Conservation (phyloP, 306 rosid species). For the Abrus precatorius region DNA sequence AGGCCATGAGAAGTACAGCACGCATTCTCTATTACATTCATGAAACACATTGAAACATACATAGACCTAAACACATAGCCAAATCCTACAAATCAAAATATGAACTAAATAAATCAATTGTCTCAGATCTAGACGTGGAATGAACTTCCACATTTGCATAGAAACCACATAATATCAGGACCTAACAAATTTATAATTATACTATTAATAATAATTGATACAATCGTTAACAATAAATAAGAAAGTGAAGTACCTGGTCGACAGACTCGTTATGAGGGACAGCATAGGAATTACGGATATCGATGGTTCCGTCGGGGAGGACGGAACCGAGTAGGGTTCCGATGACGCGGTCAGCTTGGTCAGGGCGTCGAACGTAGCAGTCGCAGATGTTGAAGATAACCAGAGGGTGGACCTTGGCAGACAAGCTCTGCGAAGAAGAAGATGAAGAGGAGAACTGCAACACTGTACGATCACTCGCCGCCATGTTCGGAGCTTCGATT, state of each 20-base stretch:
- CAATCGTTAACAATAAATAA: too few relatives aligned
- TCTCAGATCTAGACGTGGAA: neutral
- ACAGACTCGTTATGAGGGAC: constrained; percentile 89
- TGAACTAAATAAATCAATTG: neutral
- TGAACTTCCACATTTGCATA: neutral
- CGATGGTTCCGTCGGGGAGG: constrained; percentile 83
- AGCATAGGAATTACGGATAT: constrained; percentile 88
- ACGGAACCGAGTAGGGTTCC: constrained; percentile 92
- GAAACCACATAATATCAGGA: neutral
- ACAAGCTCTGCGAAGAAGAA: constrained; percentile 52
- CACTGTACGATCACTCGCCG: constrained; percentile 69
- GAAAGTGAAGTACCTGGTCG: constrained; percentile 67
- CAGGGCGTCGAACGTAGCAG: constrained; percentile 89
- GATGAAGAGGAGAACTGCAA: constrained; percentile 76
- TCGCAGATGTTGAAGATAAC: constrained; percentile 92
- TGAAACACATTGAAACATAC: neutral
- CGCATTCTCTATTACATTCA: neutral
- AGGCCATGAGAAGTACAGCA: neutral
- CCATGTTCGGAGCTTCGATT: constrained; percentile 68
- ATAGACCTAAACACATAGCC: neutral
- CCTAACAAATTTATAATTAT: neutral
- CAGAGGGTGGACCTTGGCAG: constrained; percentile 85
- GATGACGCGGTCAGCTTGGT: constrained; percentile 91
- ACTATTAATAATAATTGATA: neutral
- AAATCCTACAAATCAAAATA: constrained; percentile 17